Conservation (phyloP, 2,329 filamentous ascomycete species). For the Talaromyces albobiverticillius region DNA sequence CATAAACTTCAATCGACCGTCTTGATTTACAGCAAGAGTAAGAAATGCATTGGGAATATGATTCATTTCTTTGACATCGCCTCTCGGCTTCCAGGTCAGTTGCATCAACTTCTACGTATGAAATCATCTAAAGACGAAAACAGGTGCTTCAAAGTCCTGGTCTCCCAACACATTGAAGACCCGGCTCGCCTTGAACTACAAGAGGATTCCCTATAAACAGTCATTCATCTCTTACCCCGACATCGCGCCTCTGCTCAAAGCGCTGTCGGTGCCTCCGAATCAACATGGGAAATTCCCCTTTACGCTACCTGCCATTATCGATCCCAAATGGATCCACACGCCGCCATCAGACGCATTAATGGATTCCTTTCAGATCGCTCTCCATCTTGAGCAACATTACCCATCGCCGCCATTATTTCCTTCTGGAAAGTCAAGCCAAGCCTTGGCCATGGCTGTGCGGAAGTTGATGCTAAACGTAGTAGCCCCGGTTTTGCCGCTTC, state of each 20-base stretch:
- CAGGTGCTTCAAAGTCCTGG: constrained; percentile 13
- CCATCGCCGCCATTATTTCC: constrained; percentile 1
- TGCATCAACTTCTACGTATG: too few species aligned
- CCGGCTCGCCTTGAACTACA: constrained; percentile 11
- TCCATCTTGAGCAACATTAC: not conserved
- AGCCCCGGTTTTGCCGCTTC: not conserved
- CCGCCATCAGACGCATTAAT: not conserved
- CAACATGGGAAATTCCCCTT: not conserved
- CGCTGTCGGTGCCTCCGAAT: not conserved
- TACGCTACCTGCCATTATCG: not conserved
- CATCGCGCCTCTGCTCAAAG: not conserved
- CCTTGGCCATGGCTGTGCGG: not conserved
- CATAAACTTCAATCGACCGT: too few species aligned
- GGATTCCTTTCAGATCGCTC: not conserved
- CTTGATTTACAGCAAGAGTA: too few species aligned
- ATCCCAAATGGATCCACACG: not conserved
- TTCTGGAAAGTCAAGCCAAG: not conserved
- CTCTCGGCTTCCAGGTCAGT: too few species aligned
- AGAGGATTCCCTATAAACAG: constrained; percentile 11
- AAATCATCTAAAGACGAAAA: too few species aligned
- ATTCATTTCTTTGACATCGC: too few species aligned
- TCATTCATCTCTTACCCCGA: constrained; percentile 9
- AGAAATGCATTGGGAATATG: too few species aligned
- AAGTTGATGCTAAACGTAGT: not conserved
- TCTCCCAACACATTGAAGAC: constrained; percentile 13